Evolutionary conservation across 148 eudicot species (phyloP).

Genomic region (Heliosperma pusillum): DNA sequence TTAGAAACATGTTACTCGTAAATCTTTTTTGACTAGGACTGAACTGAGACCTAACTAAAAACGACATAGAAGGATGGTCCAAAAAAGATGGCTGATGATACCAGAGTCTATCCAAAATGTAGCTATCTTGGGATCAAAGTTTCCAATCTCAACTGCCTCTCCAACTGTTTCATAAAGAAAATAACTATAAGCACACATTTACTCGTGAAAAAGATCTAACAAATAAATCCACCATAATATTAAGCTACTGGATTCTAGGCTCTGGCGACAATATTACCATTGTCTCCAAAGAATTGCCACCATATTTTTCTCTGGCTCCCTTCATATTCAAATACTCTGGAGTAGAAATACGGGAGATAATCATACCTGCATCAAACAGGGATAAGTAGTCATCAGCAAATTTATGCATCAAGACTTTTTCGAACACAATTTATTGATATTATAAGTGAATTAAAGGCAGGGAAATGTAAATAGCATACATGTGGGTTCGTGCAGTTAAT

Average conservation of each 20-base stretch:
- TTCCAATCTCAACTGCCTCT: slow-evolving; percentile 81
- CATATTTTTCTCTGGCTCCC: slow-evolving; percentile 95
- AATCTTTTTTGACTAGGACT: not conserved
- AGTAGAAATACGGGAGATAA: slow-evolving; percentile 92
- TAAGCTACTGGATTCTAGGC: slow-evolving; percentile 3
- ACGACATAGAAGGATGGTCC: not conserved
- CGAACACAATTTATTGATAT: not conserved
- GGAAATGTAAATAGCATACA: slow-evolving; percentile 36
- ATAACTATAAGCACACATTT: slow-evolving; percentile 13
- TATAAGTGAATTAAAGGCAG: not conserved
- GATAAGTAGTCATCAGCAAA: slow-evolving; percentile 10
- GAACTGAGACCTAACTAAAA: not conserved
- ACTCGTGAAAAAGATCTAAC: slow-evolving; percentile 1
- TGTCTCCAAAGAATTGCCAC: slow-evolving; percentile 99
- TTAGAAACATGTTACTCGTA: slow-evolving; percentile 1
- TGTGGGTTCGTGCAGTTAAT: slow-evolving; percentile 62
- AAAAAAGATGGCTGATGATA: slow-evolving; percentile 21
- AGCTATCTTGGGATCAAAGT: slow-evolving; percentile 93
- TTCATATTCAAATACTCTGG: slow-evolving; percentile 93
- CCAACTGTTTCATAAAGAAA: slow-evolving; percentile 62
- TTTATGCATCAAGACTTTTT: not conserved
- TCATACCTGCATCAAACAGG: slow-evolving; percentile 53
- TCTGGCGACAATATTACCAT: slow-evolving; percentile 42
- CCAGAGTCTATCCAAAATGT: slow-evolving; percentile 98
- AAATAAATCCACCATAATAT: not conserved